A percentile compares a stretch with the other conserved stretches of the same genome.
Conservation (phyloP, 441 rosid genomes). For the Bocquillonia castaneifolia region DNA sequence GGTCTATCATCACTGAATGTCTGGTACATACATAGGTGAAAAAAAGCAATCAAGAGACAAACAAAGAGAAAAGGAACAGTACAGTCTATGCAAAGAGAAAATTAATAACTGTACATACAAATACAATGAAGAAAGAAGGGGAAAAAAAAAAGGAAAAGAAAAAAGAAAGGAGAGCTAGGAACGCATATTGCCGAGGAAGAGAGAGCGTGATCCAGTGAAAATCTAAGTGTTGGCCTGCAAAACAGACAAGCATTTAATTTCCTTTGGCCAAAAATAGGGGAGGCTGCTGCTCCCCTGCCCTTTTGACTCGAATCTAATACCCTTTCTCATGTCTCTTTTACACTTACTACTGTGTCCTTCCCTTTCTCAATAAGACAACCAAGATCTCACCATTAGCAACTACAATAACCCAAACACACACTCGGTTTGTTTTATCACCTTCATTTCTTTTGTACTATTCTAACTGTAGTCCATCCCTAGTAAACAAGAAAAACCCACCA, state of each 20-base stretch:
- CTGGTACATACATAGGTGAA: conserved; percentile 22
- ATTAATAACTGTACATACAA: background rate
- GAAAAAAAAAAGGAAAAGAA: background rate
- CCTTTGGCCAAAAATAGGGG: conserved; percentile 13
- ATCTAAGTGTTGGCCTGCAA: conserved; percentile 3
- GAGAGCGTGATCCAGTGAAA: conserved; percentile 11
- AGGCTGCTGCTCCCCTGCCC: conserved; percentile 1
- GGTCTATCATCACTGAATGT: conserved; percentile 34
- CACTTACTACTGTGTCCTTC: background rate
- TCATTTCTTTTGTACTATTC: conserved; percentile 6
- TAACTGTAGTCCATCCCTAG: conserved; percentile 1
- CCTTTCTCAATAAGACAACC: conserved; percentile 11
- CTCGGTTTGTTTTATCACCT: background rate
- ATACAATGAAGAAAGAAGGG: no score
- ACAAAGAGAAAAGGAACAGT: background rate
- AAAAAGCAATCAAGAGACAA: conserved; percentile 12
- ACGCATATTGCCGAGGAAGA: conserved; percentile 17
- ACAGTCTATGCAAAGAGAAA: background rate
- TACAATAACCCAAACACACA: background rate
- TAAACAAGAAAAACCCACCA: background rate
- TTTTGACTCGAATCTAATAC: conserved; percentile 19
- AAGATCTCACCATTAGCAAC: conserved; percentile 11
- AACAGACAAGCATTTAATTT: conserved; percentile 8
- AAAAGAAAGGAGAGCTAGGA: background rate
- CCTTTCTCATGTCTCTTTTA: background rate